A percentile compares a stretch with the other conserved stretches of the same genome.
Conservation (phyloP, 2,329 filamentous ascomycete genomes). For the Paracoccidioides lutzii region DNA sequence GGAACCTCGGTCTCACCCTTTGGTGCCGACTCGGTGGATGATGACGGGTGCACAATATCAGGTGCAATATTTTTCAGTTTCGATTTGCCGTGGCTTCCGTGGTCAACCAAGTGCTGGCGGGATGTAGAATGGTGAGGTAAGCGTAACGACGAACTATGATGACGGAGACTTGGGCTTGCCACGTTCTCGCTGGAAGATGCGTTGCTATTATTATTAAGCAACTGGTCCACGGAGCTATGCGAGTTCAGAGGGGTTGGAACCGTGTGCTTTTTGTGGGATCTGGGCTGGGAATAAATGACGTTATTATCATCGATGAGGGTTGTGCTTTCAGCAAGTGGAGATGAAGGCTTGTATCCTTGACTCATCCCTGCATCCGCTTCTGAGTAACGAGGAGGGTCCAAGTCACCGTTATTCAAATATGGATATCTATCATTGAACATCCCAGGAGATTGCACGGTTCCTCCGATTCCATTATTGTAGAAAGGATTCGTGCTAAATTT, state of each 20-base stretch:
- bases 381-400: not conserved
- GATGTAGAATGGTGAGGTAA: conserved; percentile 3
- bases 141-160: conserved; percentile 1
- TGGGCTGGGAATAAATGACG: not conserved
- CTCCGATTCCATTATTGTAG: not conserved
- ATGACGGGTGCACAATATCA: too few species aligned
- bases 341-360: not conserved
- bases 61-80: conserved; percentile 3
- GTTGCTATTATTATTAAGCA: not conserved
- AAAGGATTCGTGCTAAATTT: conserved; percentile 1
- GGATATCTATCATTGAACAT: conserved; percentile 1
- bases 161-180: not conserved
- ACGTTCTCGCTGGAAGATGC: not conserved
- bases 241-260: not conserved
- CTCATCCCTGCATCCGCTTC: not conserved
- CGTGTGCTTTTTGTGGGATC: not conserved
- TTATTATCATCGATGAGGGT: not conserved
- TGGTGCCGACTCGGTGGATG: not conserved
- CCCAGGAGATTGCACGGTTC: not conserved
- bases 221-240: not conserved
- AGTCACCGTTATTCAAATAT: not conserved
- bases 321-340: not conserved
- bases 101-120: conserved; percentile 1
- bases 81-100: conserved; percentile 4
- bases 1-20: not conserved